Base-by-base conservation (phyloP, 306 rosid species). In the Trifolium subterraneum region DNA sequence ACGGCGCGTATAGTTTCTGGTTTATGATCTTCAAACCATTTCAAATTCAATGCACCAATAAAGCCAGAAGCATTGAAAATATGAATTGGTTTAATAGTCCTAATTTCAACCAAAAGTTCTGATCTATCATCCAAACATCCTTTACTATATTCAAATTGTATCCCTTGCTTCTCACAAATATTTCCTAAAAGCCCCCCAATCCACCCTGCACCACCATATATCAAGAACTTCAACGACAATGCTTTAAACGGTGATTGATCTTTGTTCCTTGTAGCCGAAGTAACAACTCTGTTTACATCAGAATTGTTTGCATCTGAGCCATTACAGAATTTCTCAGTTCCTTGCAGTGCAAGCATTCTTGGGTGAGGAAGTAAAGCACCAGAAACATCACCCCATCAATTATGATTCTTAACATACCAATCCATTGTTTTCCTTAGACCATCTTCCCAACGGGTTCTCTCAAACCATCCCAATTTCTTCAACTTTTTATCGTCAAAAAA, bases 371-470 rank as follows among this genome's bases (percentile, higher is more conserved):
- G 77, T 86, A 82, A 69, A 20, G 88, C 86, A 16, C 88, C 88
- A 56, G 86, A 76, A 20, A 85, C 86, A 72, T 85, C 88, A 12
- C 88, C 88, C 88, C 88, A 85, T 84, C 88, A 85, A 82, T 79
- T 72, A 29, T 78, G 80, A 44, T 79, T 85, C 69, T 72, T 76
- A 1, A 80, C 69, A 83, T 79, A 82, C 88, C 86, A 85, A 47
- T 76, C 86, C 71, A 82, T 76, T 20, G 88, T 82, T 64, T 75
- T 82, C 56, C 56, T 85, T 36, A 85, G 15, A 11, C 86, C 86
- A 38, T 85, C 88, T 9, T 85, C 86, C 88, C 86, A 85, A 20
- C 60, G 29, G 7, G 86, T 85, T 0, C 72, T 35, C 54, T 82
- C 88, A 10, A 19, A 75, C 86, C 88, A 85, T 5, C 88, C 86